phyloP scores from a whole-genome alignment of 2,329 filamentous ascomycete genomes.

The Colletotrichum filicis region DNA sequence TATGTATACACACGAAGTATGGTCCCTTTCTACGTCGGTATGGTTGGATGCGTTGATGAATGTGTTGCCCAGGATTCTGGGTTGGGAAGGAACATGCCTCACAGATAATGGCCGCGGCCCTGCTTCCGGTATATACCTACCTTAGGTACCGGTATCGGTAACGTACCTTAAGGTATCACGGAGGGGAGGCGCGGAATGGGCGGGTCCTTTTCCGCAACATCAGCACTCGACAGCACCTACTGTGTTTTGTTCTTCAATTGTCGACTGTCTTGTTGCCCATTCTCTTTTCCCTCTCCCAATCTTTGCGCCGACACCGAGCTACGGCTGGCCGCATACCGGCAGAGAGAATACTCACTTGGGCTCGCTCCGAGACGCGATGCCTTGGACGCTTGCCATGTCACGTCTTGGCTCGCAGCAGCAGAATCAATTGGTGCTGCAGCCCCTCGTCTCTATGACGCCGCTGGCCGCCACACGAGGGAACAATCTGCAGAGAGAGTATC shows the following conservation, averaged over 20 bases:
- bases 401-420: constrained; percentile 28
- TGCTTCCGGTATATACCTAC: no score
- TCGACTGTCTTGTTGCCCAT: not conserved
- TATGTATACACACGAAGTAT: not conserved
- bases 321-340: not conserved
- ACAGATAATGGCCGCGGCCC: not conserved
- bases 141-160: no score
- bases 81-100: not conserved
- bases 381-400: constrained; percentile 12
- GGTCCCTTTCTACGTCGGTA: not conserved
- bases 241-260: not conserved
- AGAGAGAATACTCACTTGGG: not conserved
- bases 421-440: constrained; percentile 21
- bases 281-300: not conserved
- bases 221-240: not conserved
- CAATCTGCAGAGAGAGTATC: not conserved
- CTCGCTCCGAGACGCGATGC: not conserved
- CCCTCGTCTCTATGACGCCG: constrained; percentile 32
- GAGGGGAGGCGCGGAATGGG: not conserved
- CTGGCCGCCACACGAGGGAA: constrained; percentile 11
- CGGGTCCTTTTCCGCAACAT: not conserved
- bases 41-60: not conserved
- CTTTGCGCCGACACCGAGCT: not conserved
- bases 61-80: not conserved
- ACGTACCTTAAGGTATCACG: not conserved